These are phyloP conservation scores for Ascochyta viciae-villosae DNA, from an alignment of 2,329 filamentous ascomycete species.

Conservation along the genomic window DNA sequence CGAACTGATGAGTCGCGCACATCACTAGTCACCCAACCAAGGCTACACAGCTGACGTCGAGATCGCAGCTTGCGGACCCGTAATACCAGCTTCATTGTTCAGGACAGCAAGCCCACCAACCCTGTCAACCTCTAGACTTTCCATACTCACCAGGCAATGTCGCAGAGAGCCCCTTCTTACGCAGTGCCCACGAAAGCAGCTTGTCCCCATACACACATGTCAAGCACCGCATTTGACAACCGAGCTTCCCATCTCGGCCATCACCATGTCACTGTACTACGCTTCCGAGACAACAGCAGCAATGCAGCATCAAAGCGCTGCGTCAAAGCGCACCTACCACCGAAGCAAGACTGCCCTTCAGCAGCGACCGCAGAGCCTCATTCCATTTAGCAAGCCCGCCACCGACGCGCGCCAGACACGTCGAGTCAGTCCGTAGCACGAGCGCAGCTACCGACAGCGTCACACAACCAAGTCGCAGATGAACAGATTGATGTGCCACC, in stretches of 20 bases:
- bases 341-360: neutral
- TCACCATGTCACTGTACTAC: slow-evolving; percentile 14
- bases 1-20: neutral
- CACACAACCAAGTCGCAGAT: neutral
- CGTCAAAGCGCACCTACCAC: neutral
- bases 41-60: neutral
- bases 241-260: slow-evolving; percentile 12
- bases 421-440: slow-evolving; percentile 8
- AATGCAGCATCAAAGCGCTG: neutral
- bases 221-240: slow-evolving; percentile 1
- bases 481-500: neutral
- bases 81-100: neutral
- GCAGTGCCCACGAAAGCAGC: neutral
- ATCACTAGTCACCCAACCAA: neutral
- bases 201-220: neutral
- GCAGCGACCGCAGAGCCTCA: slow-evolving; percentile 12
- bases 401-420: neutral
- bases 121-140: neutral
- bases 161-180: neutral
- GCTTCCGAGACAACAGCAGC: slow-evolving; percentile 3
- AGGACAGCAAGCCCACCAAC: neutral
- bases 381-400: neutral
- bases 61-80: neutral
- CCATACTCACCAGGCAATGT: neutral
- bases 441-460: neutral